Evolutionary conservation across 805 yeast species (phyloP).

Genomic region (Metschnikowia vanudenii): DNA sequence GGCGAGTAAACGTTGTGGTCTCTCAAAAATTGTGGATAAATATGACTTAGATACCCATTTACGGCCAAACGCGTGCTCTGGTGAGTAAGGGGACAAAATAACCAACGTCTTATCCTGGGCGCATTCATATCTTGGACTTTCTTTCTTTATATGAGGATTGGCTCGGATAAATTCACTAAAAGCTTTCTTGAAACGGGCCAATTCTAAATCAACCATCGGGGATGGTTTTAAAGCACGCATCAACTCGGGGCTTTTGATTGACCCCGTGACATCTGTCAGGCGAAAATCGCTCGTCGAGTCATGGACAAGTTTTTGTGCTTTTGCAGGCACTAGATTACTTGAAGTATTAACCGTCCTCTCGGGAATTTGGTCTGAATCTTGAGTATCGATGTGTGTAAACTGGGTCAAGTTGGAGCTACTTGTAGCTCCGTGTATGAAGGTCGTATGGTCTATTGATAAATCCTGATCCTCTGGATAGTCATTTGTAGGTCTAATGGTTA

Average conservation of each 20-base stretch:
- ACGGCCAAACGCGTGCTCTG: conserved; percentile 72
- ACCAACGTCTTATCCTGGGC: conserved; percentile 52
- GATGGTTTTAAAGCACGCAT: conserved; percentile 30
- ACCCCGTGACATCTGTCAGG: not conserved
- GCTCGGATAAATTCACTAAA: conserved; percentile 43
- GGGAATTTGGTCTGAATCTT: not conserved
- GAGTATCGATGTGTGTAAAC: not conserved
- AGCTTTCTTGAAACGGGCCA: conserved; percentile 38
- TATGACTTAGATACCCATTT: conserved; percentile 73
- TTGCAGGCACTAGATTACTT: not conserved
- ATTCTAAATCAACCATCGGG: conserved; percentile 33
- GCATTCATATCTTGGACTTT: conserved; percentile 36
- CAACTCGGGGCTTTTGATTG: conserved; percentile 9
- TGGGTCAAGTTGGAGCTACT: conserved; percentile 17
- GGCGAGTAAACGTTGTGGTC: conserved; percentile 79
- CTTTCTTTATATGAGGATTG: conserved; percentile 42
- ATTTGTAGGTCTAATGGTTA: conserved; percentile 39
- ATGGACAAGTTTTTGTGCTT: not conserved
- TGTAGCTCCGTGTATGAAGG: conserved; percentile 27
- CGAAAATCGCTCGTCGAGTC: not conserved
- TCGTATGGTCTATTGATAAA: conserved; percentile 42
- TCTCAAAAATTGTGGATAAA: conserved; percentile 68
- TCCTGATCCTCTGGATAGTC: conserved; percentile 34
- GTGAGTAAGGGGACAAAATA: conserved; percentile 65
- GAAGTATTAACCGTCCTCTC: not conserved